Evolutionary conservation across 192 early-diverging fungal genomes (phyloP).

Genomic region (Oehlia diaphana): DNA sequence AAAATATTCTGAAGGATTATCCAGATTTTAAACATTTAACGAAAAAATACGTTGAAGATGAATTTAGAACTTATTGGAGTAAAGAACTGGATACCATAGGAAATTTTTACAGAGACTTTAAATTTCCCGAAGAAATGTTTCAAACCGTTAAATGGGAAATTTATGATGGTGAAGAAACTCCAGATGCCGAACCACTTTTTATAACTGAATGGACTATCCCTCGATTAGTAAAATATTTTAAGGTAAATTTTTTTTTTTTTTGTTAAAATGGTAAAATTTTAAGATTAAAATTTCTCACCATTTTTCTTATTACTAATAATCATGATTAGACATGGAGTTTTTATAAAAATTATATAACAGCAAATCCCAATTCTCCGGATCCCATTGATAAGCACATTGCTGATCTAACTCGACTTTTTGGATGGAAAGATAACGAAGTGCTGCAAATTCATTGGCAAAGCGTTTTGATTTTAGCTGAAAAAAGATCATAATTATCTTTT

Average conservation of each 20-base stretch:
- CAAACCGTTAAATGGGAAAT: constrained; percentile 38
- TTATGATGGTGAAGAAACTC: neutral
- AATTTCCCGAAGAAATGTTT: constrained; percentile 46
- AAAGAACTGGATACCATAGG: constrained; percentile 43
- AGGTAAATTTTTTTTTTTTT: constrained; percentile 13
- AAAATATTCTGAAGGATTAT: constrained; percentile 41
- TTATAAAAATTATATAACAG: constrained; percentile 49
- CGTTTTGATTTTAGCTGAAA: constrained; percentile 47
- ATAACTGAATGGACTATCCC: constrained; percentile 39
- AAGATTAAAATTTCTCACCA: neutral
- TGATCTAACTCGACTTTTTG: constrained; percentile 30
- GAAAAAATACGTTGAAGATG: constrained; percentile 30
- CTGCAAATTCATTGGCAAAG: constrained; percentile 52
- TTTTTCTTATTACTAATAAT: too few species aligned
- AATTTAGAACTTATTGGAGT: constrained; percentile 50
- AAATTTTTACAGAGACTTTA: constrained; percentile 44
- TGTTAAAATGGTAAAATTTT: too few species aligned
- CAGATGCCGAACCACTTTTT: constrained; percentile 32
- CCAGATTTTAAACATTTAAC: constrained; percentile 37
- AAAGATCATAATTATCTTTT: neutral
- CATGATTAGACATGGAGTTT: constrained; percentile 47
- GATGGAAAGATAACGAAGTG: constrained; percentile 31
- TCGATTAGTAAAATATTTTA: constrained; percentile 48
- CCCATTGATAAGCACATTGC: constrained; percentile 48
- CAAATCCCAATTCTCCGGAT: constrained; percentile 43